Evolutionary conservation across 2,329 filamentous ascomycete species (phyloP).

Genomic region (Cladosporium sp.): DNA sequence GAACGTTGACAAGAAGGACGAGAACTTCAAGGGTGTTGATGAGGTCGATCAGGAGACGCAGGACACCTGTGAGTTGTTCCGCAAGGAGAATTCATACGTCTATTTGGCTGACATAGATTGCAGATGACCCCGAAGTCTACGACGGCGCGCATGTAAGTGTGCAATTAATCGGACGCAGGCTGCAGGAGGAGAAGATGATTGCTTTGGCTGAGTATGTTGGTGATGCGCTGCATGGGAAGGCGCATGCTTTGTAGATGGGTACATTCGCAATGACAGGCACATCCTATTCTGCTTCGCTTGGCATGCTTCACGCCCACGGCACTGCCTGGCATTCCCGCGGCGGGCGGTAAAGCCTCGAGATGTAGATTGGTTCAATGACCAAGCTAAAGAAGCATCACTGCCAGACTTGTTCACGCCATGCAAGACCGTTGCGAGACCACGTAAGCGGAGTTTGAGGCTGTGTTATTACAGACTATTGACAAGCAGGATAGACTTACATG

Average conservation of each 20-base stretch:
- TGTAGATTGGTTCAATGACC: no score
- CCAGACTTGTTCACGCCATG: no score
- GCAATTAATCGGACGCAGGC: slow-evolving; percentile 31
- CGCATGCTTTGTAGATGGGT: not conserved
- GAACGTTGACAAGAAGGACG: slow-evolving; percentile 42
- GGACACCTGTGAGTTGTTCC: slow-evolving; percentile 36
- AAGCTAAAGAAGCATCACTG: no score
- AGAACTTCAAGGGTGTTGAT: slow-evolving; percentile 32
- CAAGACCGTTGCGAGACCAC: no score
- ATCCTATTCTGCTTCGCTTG: no score
- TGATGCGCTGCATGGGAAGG: slow-evolving; percentile 18
- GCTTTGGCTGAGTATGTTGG: slow-evolving; percentile 32
- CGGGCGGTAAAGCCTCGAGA: no score
- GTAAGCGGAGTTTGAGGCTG: no score
- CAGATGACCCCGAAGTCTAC: slow-evolving; percentile 36
- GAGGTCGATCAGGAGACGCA: slow-evolving; percentile 39
- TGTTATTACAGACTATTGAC: no score
- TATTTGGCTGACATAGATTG: slow-evolving; percentile 13
- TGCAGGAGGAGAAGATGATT: slow-evolving; percentile 38
- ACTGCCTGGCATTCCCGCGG: no score
- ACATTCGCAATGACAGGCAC: no score
- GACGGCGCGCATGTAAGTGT: slow-evolving; percentile 35
- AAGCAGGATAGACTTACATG: no score
- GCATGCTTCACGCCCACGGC: no score
- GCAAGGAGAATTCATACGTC: not conserved